A percentile compares a stretch with the other conserved stretches of the same genome.
These are phyloP conservation scores for Magnolia kwangsiensis DNA, from an alignment of 164 flowering plant genomes.

Conservation along the genomic window DNA sequence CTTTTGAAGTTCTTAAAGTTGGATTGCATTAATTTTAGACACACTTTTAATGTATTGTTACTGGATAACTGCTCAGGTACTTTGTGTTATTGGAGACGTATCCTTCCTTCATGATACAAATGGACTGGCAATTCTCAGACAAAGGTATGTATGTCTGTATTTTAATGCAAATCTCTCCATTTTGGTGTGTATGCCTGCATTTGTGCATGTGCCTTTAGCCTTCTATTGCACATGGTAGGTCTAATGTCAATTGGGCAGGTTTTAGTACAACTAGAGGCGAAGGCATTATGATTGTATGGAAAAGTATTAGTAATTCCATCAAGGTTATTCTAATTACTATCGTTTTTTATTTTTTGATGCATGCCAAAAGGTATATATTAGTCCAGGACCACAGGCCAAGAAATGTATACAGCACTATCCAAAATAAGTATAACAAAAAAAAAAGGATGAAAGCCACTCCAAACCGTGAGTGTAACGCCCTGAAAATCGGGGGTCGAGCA, in stretches of 20 bases:
- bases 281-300: background rate
- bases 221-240: background rate
- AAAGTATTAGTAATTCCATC: no score
- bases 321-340: background rate
- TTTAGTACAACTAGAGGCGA: no score
- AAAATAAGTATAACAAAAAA: no score
- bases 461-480: no score
- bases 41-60: background rate
- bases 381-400: no score
- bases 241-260: background rate
- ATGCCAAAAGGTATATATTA: no score
- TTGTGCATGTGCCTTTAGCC: background rate
- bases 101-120: constrained; percentile 97
- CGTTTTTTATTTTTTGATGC: background rate
- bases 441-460: no score
- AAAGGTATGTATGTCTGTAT: constrained; percentile 40
- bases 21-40: background rate
- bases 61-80: constrained; percentile 45
- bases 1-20: background rate
- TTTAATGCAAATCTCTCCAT: background rate
- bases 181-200: constrained; percentile 1
- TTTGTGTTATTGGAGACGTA: constrained; percentile 82
- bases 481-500: no score
- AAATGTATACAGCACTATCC: no score
- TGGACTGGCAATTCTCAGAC: constrained; percentile 76